phyloP scores from a whole-genome alignment of 2,329 filamentous ascomycete species.

The Curvularia spicifera region DNA sequence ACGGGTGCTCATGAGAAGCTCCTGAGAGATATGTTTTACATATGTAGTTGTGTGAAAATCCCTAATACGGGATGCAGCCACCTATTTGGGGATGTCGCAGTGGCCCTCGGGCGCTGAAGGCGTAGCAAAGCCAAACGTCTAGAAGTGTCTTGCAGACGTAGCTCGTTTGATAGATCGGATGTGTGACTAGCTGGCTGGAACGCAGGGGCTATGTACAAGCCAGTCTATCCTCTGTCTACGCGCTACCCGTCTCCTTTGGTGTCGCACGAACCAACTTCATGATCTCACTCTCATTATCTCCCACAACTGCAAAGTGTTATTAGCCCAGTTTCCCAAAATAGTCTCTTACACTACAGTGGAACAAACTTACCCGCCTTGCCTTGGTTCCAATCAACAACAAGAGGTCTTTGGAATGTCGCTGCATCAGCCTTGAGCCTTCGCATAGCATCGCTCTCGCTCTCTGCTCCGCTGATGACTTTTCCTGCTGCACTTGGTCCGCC shows the following conservation, averaged over 20 bases:
- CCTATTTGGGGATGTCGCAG: slow-evolving; percentile 16
- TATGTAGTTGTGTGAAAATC: slow-evolving; percentile 9
- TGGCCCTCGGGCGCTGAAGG: slow-evolving; percentile 13
- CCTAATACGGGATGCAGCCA: slow-evolving; percentile 21
- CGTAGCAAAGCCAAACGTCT: not conserved
- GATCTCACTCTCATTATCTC: slow-evolving; percentile 87
- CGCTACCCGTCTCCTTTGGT: slow-evolving; percentile 50
- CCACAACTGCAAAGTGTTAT: slow-evolving; percentile 58
- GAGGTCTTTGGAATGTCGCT: slow-evolving; percentile 73
- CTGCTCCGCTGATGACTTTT: slow-evolving; percentile 77
- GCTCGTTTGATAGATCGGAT: not conserved
- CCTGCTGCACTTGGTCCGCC: slow-evolving; percentile 62
- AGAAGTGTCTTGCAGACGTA: not conserved
- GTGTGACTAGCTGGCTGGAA: not conserved
- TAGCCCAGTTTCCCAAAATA: not conserved
- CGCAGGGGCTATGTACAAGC: slow-evolving; percentile 12
- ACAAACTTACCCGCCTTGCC: slow-evolving; percentile 70
- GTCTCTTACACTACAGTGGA: not conserved
- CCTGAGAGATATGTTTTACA: slow-evolving; percentile 18
- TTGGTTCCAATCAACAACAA: slow-evolving; percentile 96
- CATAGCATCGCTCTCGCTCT: slow-evolving; percentile 76
- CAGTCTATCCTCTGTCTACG: slow-evolving; percentile 16
- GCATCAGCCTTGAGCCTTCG: slow-evolving; percentile 75
- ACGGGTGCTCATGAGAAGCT: not conserved
- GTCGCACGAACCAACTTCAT: slow-evolving; percentile 75